These are phyloP conservation scores for Aspergillus fructus DNA, from an alignment of 2,329 filamentous ascomycete species.

Conservation along the genomic window DNA sequence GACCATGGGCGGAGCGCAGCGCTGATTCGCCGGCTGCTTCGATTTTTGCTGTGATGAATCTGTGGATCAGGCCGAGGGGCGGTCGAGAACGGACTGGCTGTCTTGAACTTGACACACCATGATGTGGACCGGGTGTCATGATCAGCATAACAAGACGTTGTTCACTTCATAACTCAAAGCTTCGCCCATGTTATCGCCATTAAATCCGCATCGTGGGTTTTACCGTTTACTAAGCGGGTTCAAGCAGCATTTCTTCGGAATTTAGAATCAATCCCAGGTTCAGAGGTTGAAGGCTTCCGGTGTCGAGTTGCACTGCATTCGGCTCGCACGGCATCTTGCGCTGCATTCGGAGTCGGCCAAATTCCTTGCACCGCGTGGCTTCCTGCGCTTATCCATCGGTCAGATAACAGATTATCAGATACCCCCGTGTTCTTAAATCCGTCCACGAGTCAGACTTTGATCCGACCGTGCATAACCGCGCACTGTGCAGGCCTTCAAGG, in stretches of 20 bases:
- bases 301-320: constrained; percentile 1
- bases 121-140: not conserved
- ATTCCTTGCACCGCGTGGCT: not conserved
- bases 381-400: not conserved
- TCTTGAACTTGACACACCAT: not conserved
- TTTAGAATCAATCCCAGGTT: not conserved
- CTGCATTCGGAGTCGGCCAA: not conserved
- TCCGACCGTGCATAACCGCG: too few relatives aligned
- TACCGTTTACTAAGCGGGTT: too few relatives aligned
- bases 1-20: not conserved
- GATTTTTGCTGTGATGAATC: not conserved
- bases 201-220: too few relatives aligned
- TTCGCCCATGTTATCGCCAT: too few relatives aligned
- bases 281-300: not conserved
- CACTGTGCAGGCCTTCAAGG: too few relatives aligned
- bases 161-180: not conserved
- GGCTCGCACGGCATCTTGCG: constrained; percentile 10
- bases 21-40: not conserved
- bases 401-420: not conserved
- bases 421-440: not conserved
- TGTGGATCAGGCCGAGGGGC: not conserved
- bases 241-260: not conserved
- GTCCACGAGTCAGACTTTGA: too few relatives aligned
- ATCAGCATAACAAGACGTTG: not conserved
- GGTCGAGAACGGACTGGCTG: not conserved